A percentile compares a stretch with the other conserved stretches of the same genome.
These are phyloP conservation scores for Elaeagnus macrophylla DNA, from an alignment of 306 rosid genomes.

Conservation along the genomic window DNA sequence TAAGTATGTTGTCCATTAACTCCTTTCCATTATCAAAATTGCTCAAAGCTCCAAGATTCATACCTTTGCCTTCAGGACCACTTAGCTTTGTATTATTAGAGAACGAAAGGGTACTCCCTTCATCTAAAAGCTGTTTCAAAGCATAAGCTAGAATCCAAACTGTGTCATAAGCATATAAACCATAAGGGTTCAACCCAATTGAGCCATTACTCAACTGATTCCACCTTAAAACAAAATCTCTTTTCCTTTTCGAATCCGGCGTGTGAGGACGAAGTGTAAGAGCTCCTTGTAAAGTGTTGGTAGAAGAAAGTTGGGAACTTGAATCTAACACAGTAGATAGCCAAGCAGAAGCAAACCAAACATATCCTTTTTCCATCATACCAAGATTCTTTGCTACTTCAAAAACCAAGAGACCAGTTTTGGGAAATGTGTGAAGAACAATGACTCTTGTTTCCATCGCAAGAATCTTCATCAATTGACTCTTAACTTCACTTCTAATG, in stretches of 20 bases:
- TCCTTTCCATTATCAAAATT: constrained; percentile 33
- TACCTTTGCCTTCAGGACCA: constrained; percentile 8
- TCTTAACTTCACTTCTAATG: constrained; percentile 19
- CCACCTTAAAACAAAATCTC: constrained; percentile 33
- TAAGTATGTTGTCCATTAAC: constrained; percentile 30
- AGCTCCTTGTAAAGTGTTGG: constrained; percentile 36
- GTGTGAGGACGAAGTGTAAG: constrained; percentile 47
- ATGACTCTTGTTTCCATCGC: constrained; percentile 37
- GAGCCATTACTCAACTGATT: constrained; percentile 39
- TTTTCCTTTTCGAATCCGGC: constrained; percentile 22
- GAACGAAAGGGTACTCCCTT: constrained; percentile 29
- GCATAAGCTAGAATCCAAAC: constrained; percentile 43
- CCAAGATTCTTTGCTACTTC: constrained; percentile 34
- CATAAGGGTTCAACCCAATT: constrained; percentile 44
- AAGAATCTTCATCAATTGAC: constrained; percentile 20
- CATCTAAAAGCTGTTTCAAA: constrained; percentile 32
- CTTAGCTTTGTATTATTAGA: constrained; percentile 9
- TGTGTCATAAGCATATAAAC: constrained; percentile 47
- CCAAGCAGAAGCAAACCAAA: constrained; percentile 49
- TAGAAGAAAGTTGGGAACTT: constrained; percentile 18
- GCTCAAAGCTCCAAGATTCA: constrained; percentile 35
- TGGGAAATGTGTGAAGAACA: constrained; percentile 27
- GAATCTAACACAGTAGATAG: constrained; percentile 46
- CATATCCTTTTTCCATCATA: constrained; percentile 40
- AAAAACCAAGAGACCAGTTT: constrained; percentile 35